These are phyloP conservation scores for Trichoderma brevicompactum DNA, from an alignment of 2,329 filamentous ascomycete genomes.

Conservation along the genomic window DNA sequence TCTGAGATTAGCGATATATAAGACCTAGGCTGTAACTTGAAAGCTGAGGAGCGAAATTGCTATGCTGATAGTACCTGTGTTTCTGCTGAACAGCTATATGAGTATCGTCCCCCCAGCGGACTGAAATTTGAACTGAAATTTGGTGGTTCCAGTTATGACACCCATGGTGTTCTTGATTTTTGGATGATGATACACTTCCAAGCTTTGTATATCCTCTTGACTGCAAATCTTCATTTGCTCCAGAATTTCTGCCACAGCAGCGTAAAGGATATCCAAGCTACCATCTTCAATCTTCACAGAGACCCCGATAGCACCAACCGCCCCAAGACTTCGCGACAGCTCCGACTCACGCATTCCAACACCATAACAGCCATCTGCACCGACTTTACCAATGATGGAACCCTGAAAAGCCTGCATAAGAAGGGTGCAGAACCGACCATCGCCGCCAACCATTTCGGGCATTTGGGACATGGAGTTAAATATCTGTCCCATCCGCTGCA, in stretches of 20 bases:
- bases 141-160: constrained; percentile 41
- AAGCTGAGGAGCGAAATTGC: too few relatives aligned
- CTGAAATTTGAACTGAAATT: constrained; percentile 14
- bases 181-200: constrained; percentile 43
- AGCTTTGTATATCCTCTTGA: constrained; percentile 35
- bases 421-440: constrained; percentile 52
- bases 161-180: constrained; percentile 46
- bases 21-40: too few relatives aligned
- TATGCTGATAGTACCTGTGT: too few relatives aligned
- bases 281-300: constrained; percentile 56
- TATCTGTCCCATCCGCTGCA: constrained; percentile 40
- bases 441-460: constrained; percentile 51
- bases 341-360: constrained; percentile 48
- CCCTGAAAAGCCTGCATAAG: constrained; percentile 49
- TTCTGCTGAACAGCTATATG: not conserved
- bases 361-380: constrained; percentile 55
- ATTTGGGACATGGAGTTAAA: constrained; percentile 49
- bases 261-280: constrained; percentile 49
- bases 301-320: constrained; percentile 47
- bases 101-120: not conserved
- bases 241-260: constrained; percentile 50
- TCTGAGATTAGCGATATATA: too few relatives aligned
- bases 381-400: constrained; percentile 51
- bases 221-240: constrained; percentile 48
- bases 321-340: constrained; percentile 44